phyloP scores from a whole-genome alignment of 768 basidiomycete species.

The Coprinellus micaceus region DNA sequence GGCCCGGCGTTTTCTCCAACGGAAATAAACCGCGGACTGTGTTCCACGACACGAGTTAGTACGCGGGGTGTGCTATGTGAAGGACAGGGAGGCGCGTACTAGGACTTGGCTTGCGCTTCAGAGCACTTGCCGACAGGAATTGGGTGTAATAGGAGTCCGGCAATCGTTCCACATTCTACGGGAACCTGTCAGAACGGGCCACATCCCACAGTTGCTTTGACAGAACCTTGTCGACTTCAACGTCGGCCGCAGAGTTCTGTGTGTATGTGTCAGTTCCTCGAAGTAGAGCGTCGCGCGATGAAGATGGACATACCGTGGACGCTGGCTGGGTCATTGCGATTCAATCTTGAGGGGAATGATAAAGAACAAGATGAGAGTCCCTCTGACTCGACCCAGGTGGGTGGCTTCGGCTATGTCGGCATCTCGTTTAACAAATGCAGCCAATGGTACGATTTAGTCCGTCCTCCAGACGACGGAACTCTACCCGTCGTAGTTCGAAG shows the following conservation, averaged over 20 bases:
- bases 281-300: too few relatives aligned
- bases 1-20: slow-evolving; percentile 71
- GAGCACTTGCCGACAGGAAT: slow-evolving; percentile 63
- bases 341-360: too few relatives aligned
- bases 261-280: too few relatives aligned
- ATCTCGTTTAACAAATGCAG: too few relatives aligned
- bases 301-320: too few relatives aligned
- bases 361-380: too few relatives aligned
- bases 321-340: too few relatives aligned
- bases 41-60: slow-evolving; percentile 7
- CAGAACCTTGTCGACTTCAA: not conserved
- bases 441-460: not conserved
- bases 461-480: not conserved
- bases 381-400: too few relatives aligned
- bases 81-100: slow-evolving; percentile 38
- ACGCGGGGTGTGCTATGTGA: not conserved
- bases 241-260: not conserved
- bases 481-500: too few relatives aligned
- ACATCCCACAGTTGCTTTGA: not conserved
- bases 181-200: not conserved
- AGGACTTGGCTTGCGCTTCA: slow-evolving; percentile 57
- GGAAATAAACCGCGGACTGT: slow-evolving; percentile 70
- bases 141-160: slow-evolving; percentile 51
- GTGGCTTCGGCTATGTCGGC: too few relatives aligned
- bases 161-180: slow-evolving; percentile 28